Conservation (phyloP, 2,329 filamentous ascomycete species). For the Stagonosporopsis vannaccii region DNA sequence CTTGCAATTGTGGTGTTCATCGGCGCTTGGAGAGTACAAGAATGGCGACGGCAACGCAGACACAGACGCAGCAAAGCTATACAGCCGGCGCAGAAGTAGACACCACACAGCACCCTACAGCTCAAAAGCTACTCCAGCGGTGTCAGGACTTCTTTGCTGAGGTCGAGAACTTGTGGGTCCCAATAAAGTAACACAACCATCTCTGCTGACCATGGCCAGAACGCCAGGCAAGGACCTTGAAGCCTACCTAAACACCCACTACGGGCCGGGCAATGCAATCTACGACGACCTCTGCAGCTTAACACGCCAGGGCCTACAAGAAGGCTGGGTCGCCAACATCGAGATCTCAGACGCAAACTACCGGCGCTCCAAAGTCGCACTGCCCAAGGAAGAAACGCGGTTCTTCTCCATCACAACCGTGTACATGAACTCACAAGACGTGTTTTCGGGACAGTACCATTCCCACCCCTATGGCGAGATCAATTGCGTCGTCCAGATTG, state of each 20-base stretch:
- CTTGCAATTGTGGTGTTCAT: background rate
- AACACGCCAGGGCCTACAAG: slow-evolving; percentile 44
- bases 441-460: slow-evolving; percentile 63
- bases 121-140: slow-evolving; percentile 30
- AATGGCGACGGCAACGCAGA: background rate
- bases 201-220: slow-evolving; percentile 20
- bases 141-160: slow-evolving; percentile 40
- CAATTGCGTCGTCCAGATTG: slow-evolving; percentile 62
- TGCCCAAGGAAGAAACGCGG: slow-evolving; percentile 56
- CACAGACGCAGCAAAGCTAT: slow-evolving; percentile 7
- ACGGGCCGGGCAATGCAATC: slow-evolving; percentile 47
- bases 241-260: slow-evolving; percentile 42
- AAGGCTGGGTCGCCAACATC: slow-evolving; percentile 49
- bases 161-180: slow-evolving; percentile 37
- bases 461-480: slow-evolving; percentile 63
- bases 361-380: slow-evolving; percentile 53
- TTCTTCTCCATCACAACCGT: slow-evolving; percentile 66
- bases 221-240: slow-evolving; percentile 49
- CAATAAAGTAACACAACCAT: background rate
- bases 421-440: slow-evolving; percentile 61
- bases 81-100: slow-evolving; percentile 24
- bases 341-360: slow-evolving; percentile 40
- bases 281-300: slow-evolving; percentile 48
- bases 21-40: background rate
- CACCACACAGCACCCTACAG: slow-evolving; percentile 26